A percentile compares a stretch with the other conserved stretches of the same genome.
These are phyloP conservation scores for Aspergillus cavernicola DNA, from an alignment of 495 filamentous ascomycete species.

Conservation along the genomic window DNA sequence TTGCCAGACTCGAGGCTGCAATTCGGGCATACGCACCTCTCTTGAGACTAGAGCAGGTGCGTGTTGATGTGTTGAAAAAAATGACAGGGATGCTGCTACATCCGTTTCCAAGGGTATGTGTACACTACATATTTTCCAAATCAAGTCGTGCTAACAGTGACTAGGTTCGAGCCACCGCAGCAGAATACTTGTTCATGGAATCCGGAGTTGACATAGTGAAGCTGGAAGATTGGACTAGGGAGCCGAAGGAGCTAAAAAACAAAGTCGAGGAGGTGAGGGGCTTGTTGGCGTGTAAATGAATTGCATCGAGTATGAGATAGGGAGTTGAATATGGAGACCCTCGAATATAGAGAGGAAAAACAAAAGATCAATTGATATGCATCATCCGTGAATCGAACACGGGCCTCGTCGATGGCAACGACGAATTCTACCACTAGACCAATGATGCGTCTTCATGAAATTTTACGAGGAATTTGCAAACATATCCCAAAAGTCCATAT, in stretches of 20 bases:
- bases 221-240: slow-evolving; percentile 40
- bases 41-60: slow-evolving; percentile 34
- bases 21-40: slow-evolving; percentile 73
- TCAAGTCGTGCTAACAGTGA: not conserved
- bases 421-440: slow-evolving; percentile 60
- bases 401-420: slow-evolving; percentile 58
- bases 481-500: not conserved
- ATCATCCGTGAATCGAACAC: slow-evolving; percentile 58
- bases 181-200: slow-evolving; percentile 39
- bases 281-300: slow-evolving; percentile 16
- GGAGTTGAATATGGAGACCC: too few relatives aligned
- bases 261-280: slow-evolving; percentile 31
- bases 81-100: slow-evolving; percentile 58
- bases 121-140: not conserved
- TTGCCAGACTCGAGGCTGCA: slow-evolving; percentile 73
- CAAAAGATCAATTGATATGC: slow-evolving; percentile 20
- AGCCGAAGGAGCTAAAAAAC: slow-evolving; percentile 36
- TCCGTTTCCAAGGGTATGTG: slow-evolving; percentile 58
- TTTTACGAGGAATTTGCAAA: not conserved
- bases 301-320: too few relatives aligned
- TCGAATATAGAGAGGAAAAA: not conserved
- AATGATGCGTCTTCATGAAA: slow-evolving; percentile 38
- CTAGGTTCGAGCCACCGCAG: slow-evolving; percentile 35
- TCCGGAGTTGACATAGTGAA: slow-evolving; percentile 32
- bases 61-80: slow-evolving; percentile 49